These are phyloP conservation scores for Westerdykella aurantiaca DNA, from an alignment of 2,329 filamentous ascomycete genomes.

Conservation along the genomic window DNA sequence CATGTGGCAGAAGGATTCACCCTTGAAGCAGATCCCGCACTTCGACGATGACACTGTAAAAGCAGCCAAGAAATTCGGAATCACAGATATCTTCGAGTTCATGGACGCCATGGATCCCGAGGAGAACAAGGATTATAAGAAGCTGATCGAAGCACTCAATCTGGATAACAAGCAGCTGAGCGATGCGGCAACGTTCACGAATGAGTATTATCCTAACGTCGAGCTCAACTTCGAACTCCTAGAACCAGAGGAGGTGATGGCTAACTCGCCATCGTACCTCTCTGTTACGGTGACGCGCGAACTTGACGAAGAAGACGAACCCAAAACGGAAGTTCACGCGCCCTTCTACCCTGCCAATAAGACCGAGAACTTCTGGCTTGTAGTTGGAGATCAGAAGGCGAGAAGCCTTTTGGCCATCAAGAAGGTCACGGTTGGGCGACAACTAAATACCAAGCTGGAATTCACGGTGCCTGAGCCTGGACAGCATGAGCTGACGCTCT, in stretches of 20 bases:
- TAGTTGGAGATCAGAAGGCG: conserved; percentile 86
- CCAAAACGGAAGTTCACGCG: conserved; percentile 81
- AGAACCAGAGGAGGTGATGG: conserved; percentile 71
- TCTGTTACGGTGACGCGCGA: conserved; percentile 82
- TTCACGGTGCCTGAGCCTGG: conserved; percentile 82
- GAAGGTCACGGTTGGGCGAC: conserved; percentile 76
- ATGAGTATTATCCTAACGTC: conserved; percentile 91
- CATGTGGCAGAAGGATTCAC: conserved; percentile 98
- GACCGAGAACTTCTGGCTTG: conserved; percentile 97
- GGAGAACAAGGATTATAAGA: conserved; percentile 76
- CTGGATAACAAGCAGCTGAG: conserved; percentile 76
- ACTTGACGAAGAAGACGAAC: conserved; percentile 63
- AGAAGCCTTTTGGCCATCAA: conserved; percentile 90
- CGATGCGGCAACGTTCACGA: conserved; percentile 91
- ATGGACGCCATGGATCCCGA: conserved; percentile 98
- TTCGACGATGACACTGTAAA: conserved; percentile 80
- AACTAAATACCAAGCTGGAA: conserved; percentile 74
- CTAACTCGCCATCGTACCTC: conserved; percentile 75
- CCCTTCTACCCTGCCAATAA: conserved; percentile 91
- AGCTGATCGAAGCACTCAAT: conserved; percentile 70
- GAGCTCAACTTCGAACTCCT: conserved; percentile 84
- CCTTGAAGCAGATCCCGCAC: conserved; percentile 95
- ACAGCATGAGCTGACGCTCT: conserved; percentile 81
- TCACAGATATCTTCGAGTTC: conserved; percentile 95
- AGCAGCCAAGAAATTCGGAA: conserved; percentile 70